Evolutionary conservation across 306 rosid species (phyloP).

Genomic region (Prunus davidiana): DNA sequence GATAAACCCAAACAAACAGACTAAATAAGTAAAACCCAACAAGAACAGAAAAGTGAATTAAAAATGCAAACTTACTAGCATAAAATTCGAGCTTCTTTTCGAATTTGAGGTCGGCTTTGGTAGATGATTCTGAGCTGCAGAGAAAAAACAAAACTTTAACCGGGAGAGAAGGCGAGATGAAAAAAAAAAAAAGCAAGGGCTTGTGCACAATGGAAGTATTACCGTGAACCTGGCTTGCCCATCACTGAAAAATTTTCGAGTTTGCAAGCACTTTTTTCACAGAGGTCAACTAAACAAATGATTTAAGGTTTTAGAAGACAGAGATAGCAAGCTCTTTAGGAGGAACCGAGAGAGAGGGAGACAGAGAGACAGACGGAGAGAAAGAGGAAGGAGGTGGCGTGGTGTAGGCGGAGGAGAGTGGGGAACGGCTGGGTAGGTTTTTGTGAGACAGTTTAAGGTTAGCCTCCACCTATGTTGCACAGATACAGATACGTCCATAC

Average conservation of each 20-base stretch:
- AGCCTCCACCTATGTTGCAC: too few species aligned
- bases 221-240: conserved; percentile 27
- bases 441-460: too few species aligned
- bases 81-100: conserved; percentile 35
- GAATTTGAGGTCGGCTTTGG: conserved; percentile 31
- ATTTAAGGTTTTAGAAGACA: not conserved
- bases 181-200: not conserved
- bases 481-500: too few species aligned
- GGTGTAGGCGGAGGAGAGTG: too few species aligned
- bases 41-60: not conserved
- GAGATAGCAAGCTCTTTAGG: too few species aligned
- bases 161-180: not conserved
- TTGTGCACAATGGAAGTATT: not conserved
- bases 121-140: conserved; percentile 13
- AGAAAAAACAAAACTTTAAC: not conserved
- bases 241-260: not conserved
- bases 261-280: too few species aligned
- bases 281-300: not conserved
- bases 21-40: not conserved
- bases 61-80: conserved; percentile 22
- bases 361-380: too few species aligned
- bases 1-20: not conserved
- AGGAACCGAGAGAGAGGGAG: too few species aligned
- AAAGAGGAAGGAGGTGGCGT: too few species aligned
- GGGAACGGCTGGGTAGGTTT: too few species aligned